Base-by-base conservation (phyloP, 108 stramenopile species). In the Cyclotella kingstonii region DNA sequence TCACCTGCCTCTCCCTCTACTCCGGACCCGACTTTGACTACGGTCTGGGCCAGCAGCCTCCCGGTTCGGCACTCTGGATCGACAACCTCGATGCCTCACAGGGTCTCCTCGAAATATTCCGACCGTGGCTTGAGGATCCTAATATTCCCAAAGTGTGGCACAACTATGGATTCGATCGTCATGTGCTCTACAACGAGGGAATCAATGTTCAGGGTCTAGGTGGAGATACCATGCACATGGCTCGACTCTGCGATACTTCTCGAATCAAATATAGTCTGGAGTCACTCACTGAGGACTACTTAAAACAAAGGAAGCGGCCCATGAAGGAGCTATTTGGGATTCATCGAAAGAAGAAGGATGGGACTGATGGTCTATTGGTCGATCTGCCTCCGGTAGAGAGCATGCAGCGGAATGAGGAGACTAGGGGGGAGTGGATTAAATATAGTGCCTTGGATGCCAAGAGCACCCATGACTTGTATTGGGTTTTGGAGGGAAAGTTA, bases 221-320 rank as follows among this genome's bases (percentile, higher is more conserved):
- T 15, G 98, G 95, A 6, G 98, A 99, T 77, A 99, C 98, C 18
- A 96, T 99, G 95, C 98, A 99, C 88, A 99, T 99, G 98, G 98
- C 96, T 35, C 70, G 98, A 27, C 70, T 98, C 59, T 79, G 93
- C 63, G 87, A 95, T 71, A 90, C 97, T 10, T 65, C 78, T 12
- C 68, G 93, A 27, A 67, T 70, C 29, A 60, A 74, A 14, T 99
- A 97, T 56, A 78, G 81, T 26, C 78, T 99, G 47, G 96, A 95
- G 56, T 84, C 91, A 5, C 65, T 99, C 46, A 90, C 93, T 9
- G 55, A 68, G 8, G 78, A 85, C 39, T 48, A 95, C 12, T 44
- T 96, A 31, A 54, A 60, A 35, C 33, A 70, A 34, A 64, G 79
- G n/a, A 99, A 99, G 62, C 48, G 54, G 31, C 87, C 96, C 12